Percentiles rank a stretch among this genome's conserved stretches.
Conservation (phyloP, 129 eudicot species). For the Arctium minus region DNA sequence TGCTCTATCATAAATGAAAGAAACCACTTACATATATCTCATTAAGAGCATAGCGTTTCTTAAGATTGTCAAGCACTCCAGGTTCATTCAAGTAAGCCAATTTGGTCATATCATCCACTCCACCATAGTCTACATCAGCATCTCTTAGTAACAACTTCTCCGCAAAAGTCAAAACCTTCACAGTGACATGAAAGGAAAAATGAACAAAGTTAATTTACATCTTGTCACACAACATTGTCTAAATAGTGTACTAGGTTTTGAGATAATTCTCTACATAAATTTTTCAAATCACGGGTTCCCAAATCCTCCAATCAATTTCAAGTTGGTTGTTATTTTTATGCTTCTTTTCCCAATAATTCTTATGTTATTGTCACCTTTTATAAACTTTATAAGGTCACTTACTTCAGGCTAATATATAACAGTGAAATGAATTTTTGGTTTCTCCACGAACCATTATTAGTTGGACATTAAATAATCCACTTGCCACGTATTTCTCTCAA, state of each 20-base stretch:
- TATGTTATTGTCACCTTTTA: neutral
- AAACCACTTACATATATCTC: constrained; percentile 79
- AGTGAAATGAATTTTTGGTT: neutral
- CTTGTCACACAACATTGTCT: neutral
- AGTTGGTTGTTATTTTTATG: constrained; percentile 10
- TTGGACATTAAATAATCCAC: neutral
- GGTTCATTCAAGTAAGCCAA: constrained; percentile 96
- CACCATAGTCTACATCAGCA: constrained; percentile 89
- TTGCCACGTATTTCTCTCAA: neutral
- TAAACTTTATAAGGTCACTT: neutral
- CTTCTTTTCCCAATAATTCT: neutral
- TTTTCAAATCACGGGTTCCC: neutral
- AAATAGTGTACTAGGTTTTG: neutral
- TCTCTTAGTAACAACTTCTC: constrained; percentile 78
- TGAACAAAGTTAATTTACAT: constrained; percentile 2
- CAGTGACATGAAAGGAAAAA: neutral
- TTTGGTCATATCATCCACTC: constrained; percentile 99
- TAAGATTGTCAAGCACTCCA: constrained; percentile 93
- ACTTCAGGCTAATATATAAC: constrained; percentile 1
- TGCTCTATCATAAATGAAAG: neutral
- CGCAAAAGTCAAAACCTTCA: constrained; percentile 54
- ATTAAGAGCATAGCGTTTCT: constrained; percentile 83
- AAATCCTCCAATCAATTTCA: neutral
- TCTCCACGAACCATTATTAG: neutral
- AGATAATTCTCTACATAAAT: neutral